Conservation (phyloP, 192 early-diverging fungal genomes). For the Chytriomyces hyalinus region DNA sequence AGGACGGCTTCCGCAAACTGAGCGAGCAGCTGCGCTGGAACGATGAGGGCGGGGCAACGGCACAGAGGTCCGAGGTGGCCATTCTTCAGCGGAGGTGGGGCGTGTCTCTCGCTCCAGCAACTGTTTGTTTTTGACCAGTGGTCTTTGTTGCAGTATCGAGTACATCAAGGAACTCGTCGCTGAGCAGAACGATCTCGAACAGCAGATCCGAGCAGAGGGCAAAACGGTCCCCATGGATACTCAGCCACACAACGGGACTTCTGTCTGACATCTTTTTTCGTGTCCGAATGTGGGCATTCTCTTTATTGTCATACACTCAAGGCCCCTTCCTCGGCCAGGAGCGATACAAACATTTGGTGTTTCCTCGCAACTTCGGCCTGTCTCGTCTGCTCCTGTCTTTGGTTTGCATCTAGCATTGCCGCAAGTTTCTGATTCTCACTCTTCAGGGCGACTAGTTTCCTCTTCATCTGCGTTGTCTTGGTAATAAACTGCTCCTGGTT, state of each 20-base stretch:
- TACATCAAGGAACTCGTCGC: slow-evolving; percentile 42
- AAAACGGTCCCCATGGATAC: neutral
- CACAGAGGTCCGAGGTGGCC: slow-evolving; percentile 80
- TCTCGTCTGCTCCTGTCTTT: slow-evolving; percentile 18
- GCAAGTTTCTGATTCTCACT: slow-evolving; percentile 23
- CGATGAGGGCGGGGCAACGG: slow-evolving; percentile 15
- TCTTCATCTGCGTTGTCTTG: slow-evolving; percentile 31
- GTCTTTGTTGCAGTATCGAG: slow-evolving; percentile 38
- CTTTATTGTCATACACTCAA: neutral
- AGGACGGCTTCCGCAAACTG: slow-evolving; percentile 86
- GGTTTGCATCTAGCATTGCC: slow-evolving; percentile 24
- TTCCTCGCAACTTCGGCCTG: slow-evolving; percentile 29
- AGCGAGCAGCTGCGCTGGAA: slow-evolving; percentile 55
- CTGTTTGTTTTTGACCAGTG: neutral
- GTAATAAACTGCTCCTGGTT: slow-evolving; percentile 32
- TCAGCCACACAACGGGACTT: neutral
- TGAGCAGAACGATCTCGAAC: slow-evolving; percentile 10
- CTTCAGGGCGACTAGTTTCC: slow-evolving; percentile 22
- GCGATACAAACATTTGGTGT: slow-evolving; percentile 33
- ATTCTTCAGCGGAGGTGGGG: slow-evolving; percentile 73
- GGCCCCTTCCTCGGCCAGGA: slow-evolving; percentile 20
- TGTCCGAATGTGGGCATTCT: neutral
- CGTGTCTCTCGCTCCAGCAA: neutral
- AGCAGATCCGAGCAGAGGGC: slow-evolving; percentile 4
- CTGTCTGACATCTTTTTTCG: neutral